These are phyloP conservation scores for Sanghuangporus weigelae DNA, from an alignment of 1,284 basidiomycete genomes.

Conservation along the genomic window DNA sequence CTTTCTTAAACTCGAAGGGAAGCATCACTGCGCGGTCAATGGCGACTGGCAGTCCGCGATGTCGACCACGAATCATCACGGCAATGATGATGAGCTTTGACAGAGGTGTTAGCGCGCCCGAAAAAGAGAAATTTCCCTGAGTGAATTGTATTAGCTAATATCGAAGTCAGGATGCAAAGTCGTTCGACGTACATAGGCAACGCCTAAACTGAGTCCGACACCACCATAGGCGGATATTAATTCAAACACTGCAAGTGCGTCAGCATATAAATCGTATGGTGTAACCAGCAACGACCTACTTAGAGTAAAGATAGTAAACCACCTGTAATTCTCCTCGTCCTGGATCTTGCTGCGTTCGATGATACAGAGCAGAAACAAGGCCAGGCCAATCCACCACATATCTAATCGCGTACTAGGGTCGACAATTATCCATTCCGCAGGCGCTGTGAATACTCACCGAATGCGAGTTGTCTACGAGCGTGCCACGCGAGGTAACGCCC, in stretches of 20 bases:
- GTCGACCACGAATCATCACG: conserved; percentile 92
- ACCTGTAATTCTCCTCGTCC: conserved; percentile 44
- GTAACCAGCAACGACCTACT: conserved; percentile 36
- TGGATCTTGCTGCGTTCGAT: conserved; percentile 71
- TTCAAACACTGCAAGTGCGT: conserved; percentile 62
- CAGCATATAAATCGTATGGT: conserved; percentile 9
- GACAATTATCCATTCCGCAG: not conserved
- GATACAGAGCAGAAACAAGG: conserved; percentile 82
- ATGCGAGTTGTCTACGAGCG: conserved; percentile 83
- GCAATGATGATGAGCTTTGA: conserved; percentile 83
- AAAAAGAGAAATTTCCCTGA: conserved; percentile 74
- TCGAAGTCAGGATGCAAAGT: conserved; percentile 2
- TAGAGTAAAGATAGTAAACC: conserved; percentile 79
- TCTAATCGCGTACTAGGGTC: conserved; percentile 38
- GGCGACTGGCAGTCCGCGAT: conserved; percentile 84
- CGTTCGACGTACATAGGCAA: conserved; percentile 47
- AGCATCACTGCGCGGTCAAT: conserved; percentile 84
- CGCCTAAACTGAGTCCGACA: conserved; percentile 78
- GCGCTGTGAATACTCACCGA: conserved; percentile 44
- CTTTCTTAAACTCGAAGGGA: conserved; percentile 49
- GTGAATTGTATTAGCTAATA: not conserved
- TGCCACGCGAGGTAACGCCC: conserved; percentile 75
- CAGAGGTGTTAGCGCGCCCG: conserved; percentile 71
- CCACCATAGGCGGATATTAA: conserved; percentile 89
- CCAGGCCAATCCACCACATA: conserved; percentile 86